These are phyloP conservation scores for Crinitomyces ghanaensis DNA, from an alignment of 805 yeast species.

Conservation along the genomic window DNA sequence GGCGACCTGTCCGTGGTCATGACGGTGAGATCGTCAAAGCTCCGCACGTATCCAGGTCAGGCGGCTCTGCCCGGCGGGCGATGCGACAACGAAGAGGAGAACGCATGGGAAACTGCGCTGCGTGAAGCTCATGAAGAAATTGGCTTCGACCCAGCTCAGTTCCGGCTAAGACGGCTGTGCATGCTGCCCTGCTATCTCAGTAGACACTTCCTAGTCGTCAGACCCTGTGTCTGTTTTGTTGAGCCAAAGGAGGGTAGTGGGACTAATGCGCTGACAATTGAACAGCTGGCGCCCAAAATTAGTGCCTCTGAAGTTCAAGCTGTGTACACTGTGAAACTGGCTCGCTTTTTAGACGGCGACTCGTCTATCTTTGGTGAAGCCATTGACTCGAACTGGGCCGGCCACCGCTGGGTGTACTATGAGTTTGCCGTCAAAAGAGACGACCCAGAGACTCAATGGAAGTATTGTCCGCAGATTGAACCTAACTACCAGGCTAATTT, in stretches of 20 bases:
- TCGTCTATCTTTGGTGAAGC: slow-evolving; percentile 1
- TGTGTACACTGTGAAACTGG: slow-evolving; percentile 9
- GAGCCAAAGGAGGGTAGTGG: slow-evolving; percentile 2
- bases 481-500: slow-evolving; percentile 3
- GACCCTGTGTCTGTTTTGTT: slow-evolving; percentile 48
- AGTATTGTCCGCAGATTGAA: slow-evolving; percentile 8
- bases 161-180: slow-evolving; percentile 44
- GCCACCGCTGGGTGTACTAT: slow-evolving; percentile 8
- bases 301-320: slow-evolving; percentile 11
- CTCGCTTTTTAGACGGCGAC: slow-evolving; percentile 4
- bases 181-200: slow-evolving; percentile 61
- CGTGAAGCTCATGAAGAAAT: slow-evolving; percentile 75
- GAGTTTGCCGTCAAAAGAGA: slow-evolving; percentile 6
- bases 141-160: slow-evolving; percentile 46
- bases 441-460: slow-evolving; percentile 7
- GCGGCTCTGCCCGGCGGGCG: slow-evolving; percentile 80
- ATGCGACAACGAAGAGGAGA: slow-evolving; percentile 36
- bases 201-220: slow-evolving; percentile 61
- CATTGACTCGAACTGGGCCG: slow-evolving; percentile 6
- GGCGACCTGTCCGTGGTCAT: slow-evolving; percentile 57
- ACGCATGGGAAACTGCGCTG: slow-evolving; percentile 49
- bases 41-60: slow-evolving; percentile 69
- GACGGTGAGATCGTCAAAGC: slow-evolving; percentile 57
- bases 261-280: slow-evolving; percentile 4
- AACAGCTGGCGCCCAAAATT: slow-evolving; percentile 8